These are phyloP conservation scores for Triticum dicoccoides DNA, from an alignment of 176 grass and related monocot species.

Conservation along the genomic window DNA sequence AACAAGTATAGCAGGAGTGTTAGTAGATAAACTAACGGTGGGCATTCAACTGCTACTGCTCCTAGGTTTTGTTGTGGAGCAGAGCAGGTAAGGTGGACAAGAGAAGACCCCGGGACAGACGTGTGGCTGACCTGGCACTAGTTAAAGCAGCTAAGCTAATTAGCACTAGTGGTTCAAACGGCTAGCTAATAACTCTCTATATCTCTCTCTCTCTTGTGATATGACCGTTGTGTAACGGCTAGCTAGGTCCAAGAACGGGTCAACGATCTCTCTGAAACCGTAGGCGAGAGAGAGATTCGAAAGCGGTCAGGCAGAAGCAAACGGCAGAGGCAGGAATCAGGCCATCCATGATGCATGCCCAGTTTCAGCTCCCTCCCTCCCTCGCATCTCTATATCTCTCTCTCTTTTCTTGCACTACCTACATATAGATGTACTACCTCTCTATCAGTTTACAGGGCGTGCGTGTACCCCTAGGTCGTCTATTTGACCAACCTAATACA, in stretches of 20 bases:
- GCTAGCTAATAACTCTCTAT: neutral
- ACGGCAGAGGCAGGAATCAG: neutral
- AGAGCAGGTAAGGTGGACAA: neutral
- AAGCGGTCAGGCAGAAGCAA: neutral
- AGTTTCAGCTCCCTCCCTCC: too few species aligned
- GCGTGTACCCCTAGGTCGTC: too few species aligned
- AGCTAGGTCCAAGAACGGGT: neutral
- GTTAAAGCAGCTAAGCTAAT: neutral
- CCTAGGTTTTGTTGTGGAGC: neutral
- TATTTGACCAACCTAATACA: too few species aligned
- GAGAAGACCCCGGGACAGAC: neutral
- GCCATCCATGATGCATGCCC: neutral
- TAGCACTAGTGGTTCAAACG: neutral
- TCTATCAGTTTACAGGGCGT: too few species aligned
- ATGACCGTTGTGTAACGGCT: conserved; percentile 47
- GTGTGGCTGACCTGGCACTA: too few species aligned
- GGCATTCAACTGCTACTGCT: neutral
- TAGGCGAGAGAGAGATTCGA: neutral
- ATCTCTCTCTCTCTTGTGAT: too few species aligned
- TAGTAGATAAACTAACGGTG: neutral
- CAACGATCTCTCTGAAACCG: neutral
- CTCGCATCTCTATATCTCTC: too few species aligned
- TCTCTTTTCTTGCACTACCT: too few species aligned
- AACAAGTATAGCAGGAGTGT: neutral
- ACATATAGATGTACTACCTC: too few species aligned